These are phyloP conservation scores for Protomyces lactucae-debilis DNA, from an alignment of 1,139 yeast species.

Conservation along the genomic window DNA sequence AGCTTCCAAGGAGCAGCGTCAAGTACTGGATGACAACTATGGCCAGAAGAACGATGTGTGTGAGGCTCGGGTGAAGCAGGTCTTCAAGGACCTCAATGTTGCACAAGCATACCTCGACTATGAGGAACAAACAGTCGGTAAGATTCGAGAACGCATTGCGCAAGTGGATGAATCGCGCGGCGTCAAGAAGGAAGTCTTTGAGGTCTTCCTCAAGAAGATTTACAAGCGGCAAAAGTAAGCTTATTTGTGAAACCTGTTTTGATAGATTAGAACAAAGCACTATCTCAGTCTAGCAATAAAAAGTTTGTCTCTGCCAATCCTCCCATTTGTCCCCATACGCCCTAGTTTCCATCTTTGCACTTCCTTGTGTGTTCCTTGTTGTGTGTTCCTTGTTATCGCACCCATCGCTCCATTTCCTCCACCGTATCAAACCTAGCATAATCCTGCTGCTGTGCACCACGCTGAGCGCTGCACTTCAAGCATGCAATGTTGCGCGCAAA, in stretches of 20 bases:
- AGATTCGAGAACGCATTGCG: conserved; percentile 61
- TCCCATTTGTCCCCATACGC: neutral
- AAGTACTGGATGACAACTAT: conserved; percentile 75
- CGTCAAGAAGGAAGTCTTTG: conserved; percentile 77
- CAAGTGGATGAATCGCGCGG: conserved; percentile 84
- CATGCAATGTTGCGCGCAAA: conserved; percentile 66
- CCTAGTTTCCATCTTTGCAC: neutral
- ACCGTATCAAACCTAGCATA: neutral
- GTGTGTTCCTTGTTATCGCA: neutral
- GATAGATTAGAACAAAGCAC: neutral
- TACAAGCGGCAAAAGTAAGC: conserved; percentile 83
- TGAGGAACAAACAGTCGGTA: conserved; percentile 70
- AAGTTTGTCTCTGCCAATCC: neutral
- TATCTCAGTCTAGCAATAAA: neutral
- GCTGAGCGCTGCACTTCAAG: conserved; percentile 27
- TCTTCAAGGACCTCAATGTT: conserved; percentile 70
- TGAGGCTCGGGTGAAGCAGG: conserved; percentile 67
- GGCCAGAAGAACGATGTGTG: conserved; percentile 71
- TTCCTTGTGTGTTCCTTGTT: neutral
- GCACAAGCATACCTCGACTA: conserved; percentile 68
- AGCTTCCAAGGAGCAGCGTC: conserved; percentile 76
- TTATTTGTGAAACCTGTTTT: neutral
- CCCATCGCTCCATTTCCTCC: neutral
- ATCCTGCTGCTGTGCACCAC: neutral
- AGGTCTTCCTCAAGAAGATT: conserved; percentile 79